These are phyloP conservation scores for Cladorrhinum samala DNA, from an alignment of 495 filamentous ascomycete species.

Conservation along the genomic window DNA sequence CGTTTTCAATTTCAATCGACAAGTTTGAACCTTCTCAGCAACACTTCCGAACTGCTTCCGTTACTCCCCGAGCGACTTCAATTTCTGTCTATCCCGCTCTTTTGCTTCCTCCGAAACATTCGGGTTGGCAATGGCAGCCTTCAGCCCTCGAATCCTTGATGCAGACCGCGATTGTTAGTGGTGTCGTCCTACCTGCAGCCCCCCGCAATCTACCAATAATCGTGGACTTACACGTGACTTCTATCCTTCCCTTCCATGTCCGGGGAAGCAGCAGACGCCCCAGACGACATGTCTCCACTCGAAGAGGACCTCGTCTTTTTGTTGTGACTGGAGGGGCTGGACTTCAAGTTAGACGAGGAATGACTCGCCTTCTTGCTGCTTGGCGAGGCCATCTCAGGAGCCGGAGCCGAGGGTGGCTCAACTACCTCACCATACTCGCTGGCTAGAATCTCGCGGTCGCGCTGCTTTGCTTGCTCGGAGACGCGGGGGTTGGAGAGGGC, in stretches of 20 bases:
- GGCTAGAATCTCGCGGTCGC: conserved; percentile 22
- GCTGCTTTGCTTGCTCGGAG: conserved; percentile 42
- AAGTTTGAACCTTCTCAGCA: neutral
- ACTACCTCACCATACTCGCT: conserved; percentile 14
- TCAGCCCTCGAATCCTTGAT: conserved; percentile 16
- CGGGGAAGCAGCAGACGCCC: neutral
- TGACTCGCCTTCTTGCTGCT: neutral
- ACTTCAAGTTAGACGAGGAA: neutral
- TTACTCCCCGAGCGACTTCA: conserved; percentile 22
- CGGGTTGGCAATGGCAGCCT: conserved; percentile 19
- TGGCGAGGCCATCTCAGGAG: neutral
- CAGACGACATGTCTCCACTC: conserved; percentile 4
- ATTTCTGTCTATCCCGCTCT: conserved; percentile 25
- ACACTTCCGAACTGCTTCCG: neutral
- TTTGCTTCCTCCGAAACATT: conserved; percentile 24
- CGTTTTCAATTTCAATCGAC: too few relatives aligned
- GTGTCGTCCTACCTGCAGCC: neutral
- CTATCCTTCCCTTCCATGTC: conserved; percentile 15
- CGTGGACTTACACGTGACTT: conserved; percentile 16
- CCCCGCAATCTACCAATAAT: neutral
- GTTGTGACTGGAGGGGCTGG: neutral
- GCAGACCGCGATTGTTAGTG: neutral
- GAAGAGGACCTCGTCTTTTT: conserved; percentile 15
- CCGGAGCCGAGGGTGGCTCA: too few relatives aligned
- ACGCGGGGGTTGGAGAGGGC: conserved; percentile 32